Percentiles rank a stretch among this genome's conserved stretches.
Conservation (phyloP, 1,284 basidiomycete species). For the Omphalotus olearius region DNA sequence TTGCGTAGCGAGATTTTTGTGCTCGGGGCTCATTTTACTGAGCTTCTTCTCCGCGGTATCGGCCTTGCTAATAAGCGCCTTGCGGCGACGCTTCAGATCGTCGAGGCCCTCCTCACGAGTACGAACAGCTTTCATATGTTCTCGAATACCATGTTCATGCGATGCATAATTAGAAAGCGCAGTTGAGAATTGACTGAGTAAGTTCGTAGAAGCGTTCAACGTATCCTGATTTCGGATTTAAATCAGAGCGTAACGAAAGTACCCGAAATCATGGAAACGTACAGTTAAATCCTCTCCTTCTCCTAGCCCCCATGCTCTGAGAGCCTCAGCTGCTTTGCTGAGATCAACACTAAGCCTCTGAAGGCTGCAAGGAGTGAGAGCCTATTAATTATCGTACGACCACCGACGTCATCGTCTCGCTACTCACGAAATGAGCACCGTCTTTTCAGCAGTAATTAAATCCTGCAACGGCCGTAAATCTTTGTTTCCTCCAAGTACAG, state of each 20-base stretch:
- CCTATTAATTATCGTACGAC: background rate
- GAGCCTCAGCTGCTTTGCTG: conserved; percentile 68
- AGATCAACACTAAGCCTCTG: conserved; percentile 67
- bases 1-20: conserved; percentile 81
- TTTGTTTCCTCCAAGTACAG: conserved; percentile 73
- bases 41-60: conserved; percentile 90
- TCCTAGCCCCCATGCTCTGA: conserved; percentile 76
- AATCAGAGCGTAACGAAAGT: background rate
- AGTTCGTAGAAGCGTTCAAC: conserved; percentile 64
- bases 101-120: conserved; percentile 84
- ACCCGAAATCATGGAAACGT: conserved; percentile 20
- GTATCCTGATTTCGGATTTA: conserved; percentile 56
- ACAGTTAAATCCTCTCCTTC: conserved; percentile 89
- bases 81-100: conserved; percentile 69
- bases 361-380: conserved; percentile 28
- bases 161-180: conserved; percentile 72
- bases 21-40: conserved; percentile 86
- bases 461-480: conserved; percentile 84
- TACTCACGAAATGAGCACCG: conserved; percentile 69
- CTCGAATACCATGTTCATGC: conserved; percentile 73
- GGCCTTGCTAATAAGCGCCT: conserved; percentile 65
- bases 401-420: too few relatives aligned
- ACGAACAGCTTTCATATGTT: conserved; percentile 74
- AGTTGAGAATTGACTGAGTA: conserved; percentile 68
- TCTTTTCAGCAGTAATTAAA: conserved; percentile 86